A percentile compares a stretch with the other conserved stretches of the same genome.
phyloP scores from a whole-genome alignment of 805 yeast species.

The Zygosaccharomyces gambellarensis region DNA sequence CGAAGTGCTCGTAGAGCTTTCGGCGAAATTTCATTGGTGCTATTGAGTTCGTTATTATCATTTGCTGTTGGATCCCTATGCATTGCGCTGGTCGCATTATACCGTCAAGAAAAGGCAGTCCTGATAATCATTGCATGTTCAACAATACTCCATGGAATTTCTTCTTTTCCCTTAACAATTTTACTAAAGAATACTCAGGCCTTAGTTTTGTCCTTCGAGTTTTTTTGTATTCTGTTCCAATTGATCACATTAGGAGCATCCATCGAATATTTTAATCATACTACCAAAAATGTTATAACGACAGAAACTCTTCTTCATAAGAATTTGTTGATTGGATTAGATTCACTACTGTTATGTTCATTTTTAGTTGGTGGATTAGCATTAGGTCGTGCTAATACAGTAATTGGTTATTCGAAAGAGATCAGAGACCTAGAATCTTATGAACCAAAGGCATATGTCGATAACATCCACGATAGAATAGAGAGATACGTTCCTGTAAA shows the following conservation, averaged over 20 bases:
- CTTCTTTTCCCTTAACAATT: slow-evolving; percentile 7
- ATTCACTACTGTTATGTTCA: slow-evolving; percentile 18
- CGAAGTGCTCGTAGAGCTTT: slow-evolving; percentile 2
- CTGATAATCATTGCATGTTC: slow-evolving; percentile 26
- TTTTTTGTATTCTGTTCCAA: slow-evolving; percentile 13
- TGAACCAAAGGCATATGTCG: neutral
- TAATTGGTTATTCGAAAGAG: neutral
- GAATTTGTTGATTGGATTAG: slow-evolving; percentile 17
- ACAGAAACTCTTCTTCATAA: slow-evolving; percentile 9
- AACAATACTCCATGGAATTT: slow-evolving; percentile 18
- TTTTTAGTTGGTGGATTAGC: slow-evolving; percentile 22
- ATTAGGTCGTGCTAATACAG: slow-evolving; percentile 11
- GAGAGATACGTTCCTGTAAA: slow-evolving; percentile 28
- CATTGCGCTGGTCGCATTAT: slow-evolving; percentile 20
- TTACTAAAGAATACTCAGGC: neutral
- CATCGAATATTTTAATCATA: slow-evolving; percentile 19
- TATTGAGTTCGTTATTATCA: slow-evolving; percentile 15
- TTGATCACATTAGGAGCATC: slow-evolving; percentile 19
- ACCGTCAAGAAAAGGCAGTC: slow-evolving; percentile 17
- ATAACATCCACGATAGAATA: neutral
- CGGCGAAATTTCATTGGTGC: slow-evolving; percentile 5
- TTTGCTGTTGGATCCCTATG: slow-evolving; percentile 23
- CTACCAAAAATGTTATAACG: slow-evolving; percentile 7
- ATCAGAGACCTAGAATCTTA: neutral
- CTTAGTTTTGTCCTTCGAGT: neutral